Base-by-base conservation (phyloP, 176 grass and related monocot species). In the Aegilops umbellulata region DNA sequence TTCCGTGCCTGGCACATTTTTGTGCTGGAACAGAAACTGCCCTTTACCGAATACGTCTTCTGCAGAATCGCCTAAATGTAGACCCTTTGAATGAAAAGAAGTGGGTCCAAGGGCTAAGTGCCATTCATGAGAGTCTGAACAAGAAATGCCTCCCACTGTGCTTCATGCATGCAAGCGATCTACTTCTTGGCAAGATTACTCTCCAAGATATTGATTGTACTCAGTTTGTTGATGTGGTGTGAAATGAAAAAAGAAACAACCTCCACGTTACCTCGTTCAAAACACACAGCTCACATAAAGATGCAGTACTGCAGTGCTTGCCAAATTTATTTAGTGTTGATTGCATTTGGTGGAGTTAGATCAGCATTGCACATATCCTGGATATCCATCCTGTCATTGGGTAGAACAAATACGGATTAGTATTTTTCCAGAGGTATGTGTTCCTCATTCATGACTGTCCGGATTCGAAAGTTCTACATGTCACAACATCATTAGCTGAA, bases 131-230 rank as follows among this genome's bases (percentile, higher is more conserved):
- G 82, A 95, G 96, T 74, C 67, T 98, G 38, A 95, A 98, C 81
- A 98, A 95, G 81, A 98, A 98, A 83, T 95, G 93, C 71, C 85
- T 95, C 32, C 86, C 95, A 41, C 80, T 98, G 65, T 98, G 96
- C 69, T 80, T 86, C 71, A 84, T 87, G 67, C 96, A 98, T 72
- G 86, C 93, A 77, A 94, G 86, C 29, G 90, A 95, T 76, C 88
- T 98, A 26, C 76, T 95, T 57, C 83, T 95, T 82, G 96, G 93
- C 72, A 95, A 91, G 57, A 98, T 98, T 81, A 86, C 87, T 55
- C 90, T 98, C 87, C 90, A 92, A 88, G 93, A 94, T 88, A 92
- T 98, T 68, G 91, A 98, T 64, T 95, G 93, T 74, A 91, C 90
- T 81, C 91, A 91, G 39, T 95, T 87, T 89, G 13, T 94, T 69